Base-by-base conservation (phyloP, 140 eudicot genomes). In the Anethum foeniculum region DNA sequence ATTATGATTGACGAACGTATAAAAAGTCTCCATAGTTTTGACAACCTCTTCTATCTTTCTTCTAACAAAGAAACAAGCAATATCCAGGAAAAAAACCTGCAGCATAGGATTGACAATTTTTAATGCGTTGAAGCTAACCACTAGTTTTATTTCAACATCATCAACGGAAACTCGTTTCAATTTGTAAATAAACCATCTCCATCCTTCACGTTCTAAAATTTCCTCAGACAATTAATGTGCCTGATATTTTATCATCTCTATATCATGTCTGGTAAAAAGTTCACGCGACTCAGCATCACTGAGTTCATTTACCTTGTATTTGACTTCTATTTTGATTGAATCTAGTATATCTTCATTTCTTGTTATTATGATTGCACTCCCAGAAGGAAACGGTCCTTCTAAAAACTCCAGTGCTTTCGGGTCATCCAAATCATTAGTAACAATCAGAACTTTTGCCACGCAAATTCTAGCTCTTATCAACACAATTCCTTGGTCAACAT, bases 41-140 rank as follows among this genome's bases (percentile, higher is more conserved):
- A 74, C 68, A 4, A 75, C 52, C 0, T 21, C 44, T 15, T 12
- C 73, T 32, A 71, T 85, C n/a, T 85, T 77, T 7, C 0, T 64
- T 41, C 78, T 76, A 32, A 85, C 81, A 52, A 86, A 86, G 41
- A 86, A 80, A 43, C 89, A 86, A 44, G 86, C 85, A 80, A 86
- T 82, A 44, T 82, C 73, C 54, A 71, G 78, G 77, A 86, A 86
- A 21, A 86, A 13, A 10, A 72, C 77, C 79, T 49, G 81, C 27
- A 82, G 80, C 14, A 77, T 43, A 1, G 76, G 16, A 3, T 47
- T 81, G 46, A 78, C 73, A 25, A 54, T 18, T 54, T 54, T 19
- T 54, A 85, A 28, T 1, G 75, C 48, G 36, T 85, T 80, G 36
- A 73, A 82, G 46, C 88, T 82, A n/a, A 54, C 32, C 56, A 65